Percentiles rank a stretch among this genome's conserved stretches.
Conservation (phyloP, 1,284 basidiomycete species). For the Moesziomyces sp. region DNA sequence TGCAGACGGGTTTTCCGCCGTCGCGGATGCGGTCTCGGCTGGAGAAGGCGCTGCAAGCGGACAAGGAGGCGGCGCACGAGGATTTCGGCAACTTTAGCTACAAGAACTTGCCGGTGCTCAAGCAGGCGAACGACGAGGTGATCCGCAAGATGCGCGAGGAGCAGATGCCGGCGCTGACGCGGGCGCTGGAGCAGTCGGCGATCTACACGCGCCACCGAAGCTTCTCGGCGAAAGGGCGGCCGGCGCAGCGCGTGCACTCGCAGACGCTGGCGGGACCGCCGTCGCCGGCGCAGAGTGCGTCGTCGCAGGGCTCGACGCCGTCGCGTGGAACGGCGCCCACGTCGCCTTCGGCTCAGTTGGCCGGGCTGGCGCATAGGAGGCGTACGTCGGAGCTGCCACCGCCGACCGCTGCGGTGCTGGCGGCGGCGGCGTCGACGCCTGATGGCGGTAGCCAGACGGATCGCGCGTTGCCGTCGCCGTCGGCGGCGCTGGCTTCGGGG, state of each 20-base stretch:
- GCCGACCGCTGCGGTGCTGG: slow-evolving; percentile 8
- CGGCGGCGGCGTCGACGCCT: slow-evolving; percentile 12
- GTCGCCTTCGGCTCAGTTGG: slow-evolving; percentile 74
- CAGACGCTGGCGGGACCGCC: slow-evolving; percentile 55
- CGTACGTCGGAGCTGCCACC: slow-evolving; percentile 44
- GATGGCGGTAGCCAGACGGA: slow-evolving; percentile 18
- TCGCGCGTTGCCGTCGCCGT: slow-evolving; percentile 30
- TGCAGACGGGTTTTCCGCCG: slow-evolving; percentile 68
- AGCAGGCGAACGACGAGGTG: slow-evolving; percentile 98
- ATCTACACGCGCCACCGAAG: slow-evolving; percentile 59
- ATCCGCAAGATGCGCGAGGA: slow-evolving; percentile 82
- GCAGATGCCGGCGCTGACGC: slow-evolving; percentile 58
- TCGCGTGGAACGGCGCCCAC: slow-evolving; percentile 78
- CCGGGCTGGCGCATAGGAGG: slow-evolving; percentile 32
- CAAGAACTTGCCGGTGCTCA: slow-evolving; percentile 95
- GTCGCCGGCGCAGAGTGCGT: slow-evolving; percentile 90
- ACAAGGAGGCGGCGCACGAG: slow-evolving; percentile 70
- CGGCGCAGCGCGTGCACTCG: slow-evolving; percentile 48
- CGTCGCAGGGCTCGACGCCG: slow-evolving; percentile 89
- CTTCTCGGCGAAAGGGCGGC: slow-evolving; percentile 50
- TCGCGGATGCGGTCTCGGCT: slow-evolving; percentile 38
- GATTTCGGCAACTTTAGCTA: slow-evolving; percentile 98
- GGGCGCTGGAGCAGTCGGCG: slow-evolving; percentile 50
- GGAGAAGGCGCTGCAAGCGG: slow-evolving; percentile 31
- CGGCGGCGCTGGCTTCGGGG: slow-evolving; percentile 29